phyloP scores from a whole-genome alignment of 306 rosid species.

The Prunus kanzakura region DNA sequence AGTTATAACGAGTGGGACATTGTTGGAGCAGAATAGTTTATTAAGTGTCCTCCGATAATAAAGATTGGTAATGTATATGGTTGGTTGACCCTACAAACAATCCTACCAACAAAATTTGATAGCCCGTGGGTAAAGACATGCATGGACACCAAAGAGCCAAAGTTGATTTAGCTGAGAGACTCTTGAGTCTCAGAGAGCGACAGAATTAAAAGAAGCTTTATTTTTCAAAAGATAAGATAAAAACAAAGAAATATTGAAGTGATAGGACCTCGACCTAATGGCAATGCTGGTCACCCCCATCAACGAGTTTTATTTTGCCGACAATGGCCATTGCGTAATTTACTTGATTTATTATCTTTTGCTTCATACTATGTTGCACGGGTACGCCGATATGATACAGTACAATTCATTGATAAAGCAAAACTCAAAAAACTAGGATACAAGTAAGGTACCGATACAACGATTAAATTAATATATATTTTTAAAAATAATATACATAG shows the following conservation, averaged over 20 bases:
- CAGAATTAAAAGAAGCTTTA: neutral
- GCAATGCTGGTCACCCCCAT: slow-evolving; percentile 15
- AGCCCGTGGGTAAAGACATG: slow-evolving; percentile 12
- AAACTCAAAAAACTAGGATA: too few species aligned
- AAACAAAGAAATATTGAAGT: slow-evolving; percentile 21
- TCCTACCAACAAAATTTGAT: neutral
- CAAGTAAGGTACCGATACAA: too few species aligned
- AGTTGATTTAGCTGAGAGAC: neutral
- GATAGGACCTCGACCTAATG: slow-evolving; percentile 7
- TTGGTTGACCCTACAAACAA: slow-evolving; percentile 16
- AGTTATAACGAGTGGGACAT: too few species aligned
- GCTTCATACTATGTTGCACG: too few species aligned
- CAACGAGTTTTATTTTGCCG: neutral
- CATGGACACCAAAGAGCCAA: slow-evolving; percentile 12
- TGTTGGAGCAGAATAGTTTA: too few species aligned
- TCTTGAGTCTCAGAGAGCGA: neutral
- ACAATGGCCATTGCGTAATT: neutral
- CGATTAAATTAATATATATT: too few species aligned
- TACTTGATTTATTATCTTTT: too few species aligned
- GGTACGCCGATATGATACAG: fast-evolving
- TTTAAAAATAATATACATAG: too few species aligned
- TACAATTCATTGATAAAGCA: too few species aligned
- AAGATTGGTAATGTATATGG: neutral
- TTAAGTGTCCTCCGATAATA: neutral
- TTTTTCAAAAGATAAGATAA: slow-evolving; percentile 1